These are phyloP conservation scores for Acephala macrosclerotiorum DNA, from an alignment of 2,329 filamentous ascomycete genomes.

Conservation along the genomic window DNA sequence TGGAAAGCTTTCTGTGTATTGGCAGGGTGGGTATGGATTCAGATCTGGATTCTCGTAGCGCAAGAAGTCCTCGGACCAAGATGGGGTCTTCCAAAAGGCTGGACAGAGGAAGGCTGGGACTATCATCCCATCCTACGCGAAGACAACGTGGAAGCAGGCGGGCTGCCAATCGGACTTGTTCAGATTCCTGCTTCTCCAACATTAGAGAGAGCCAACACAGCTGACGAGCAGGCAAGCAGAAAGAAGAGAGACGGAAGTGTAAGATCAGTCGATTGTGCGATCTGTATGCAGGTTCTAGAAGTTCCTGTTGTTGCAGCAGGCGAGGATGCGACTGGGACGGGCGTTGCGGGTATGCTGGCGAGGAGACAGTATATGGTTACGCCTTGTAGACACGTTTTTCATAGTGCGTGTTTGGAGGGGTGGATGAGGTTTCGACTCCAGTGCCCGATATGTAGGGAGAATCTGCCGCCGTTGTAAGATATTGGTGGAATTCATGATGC, in stretches of 20 bases:
- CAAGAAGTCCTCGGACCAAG: conserved; percentile 89
- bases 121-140: conserved; percentile 91
- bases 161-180: conserved; percentile 79
- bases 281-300: conserved; percentile 91
- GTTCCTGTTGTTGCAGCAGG: conserved; percentile 78
- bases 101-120: conserved; percentile 83
- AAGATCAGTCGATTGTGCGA: conserved; percentile 84
- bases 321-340: conserved; percentile 53
- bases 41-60: conserved; percentile 77
- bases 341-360: conserved; percentile 74
- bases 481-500: background rate
- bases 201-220: conserved; percentile 30
- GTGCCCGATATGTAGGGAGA: conserved; percentile 94
- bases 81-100: conserved; percentile 79
- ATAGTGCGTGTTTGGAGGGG: conserved; percentile 87
- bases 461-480: conserved; percentile 78
- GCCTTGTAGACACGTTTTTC: conserved; percentile 95
- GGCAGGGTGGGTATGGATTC: conserved; percentile 84
- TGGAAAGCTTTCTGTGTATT: conserved; percentile 68
- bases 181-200: conserved; percentile 39
- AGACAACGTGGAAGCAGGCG: conserved; percentile 81
- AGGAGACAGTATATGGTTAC: conserved; percentile 95
- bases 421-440: conserved; percentile 95
- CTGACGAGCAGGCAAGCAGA: conserved; percentile 45
- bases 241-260: conserved; percentile 53